These are phyloP conservation scores for Cystobasidium tubakii DNA, from an alignment of 768 basidiomycete genomes.

Conservation along the genomic window DNA sequence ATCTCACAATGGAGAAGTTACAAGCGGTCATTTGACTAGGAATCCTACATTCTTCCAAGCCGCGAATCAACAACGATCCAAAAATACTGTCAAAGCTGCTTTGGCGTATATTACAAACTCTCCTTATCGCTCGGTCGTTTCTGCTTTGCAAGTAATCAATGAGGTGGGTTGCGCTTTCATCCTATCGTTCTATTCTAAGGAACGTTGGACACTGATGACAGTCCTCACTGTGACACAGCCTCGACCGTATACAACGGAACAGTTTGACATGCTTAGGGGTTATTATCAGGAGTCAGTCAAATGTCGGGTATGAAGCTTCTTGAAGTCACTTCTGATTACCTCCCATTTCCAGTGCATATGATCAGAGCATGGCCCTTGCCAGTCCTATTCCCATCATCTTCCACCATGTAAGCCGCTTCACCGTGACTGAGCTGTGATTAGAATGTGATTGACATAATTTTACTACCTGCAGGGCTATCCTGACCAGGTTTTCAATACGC, in stretches of 20 bases:
- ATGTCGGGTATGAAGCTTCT: too few relatives aligned
- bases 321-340: background rate
- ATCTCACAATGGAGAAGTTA: slow-evolving; percentile 44
- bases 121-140: slow-evolving; percentile 45
- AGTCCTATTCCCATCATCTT: slow-evolving; percentile 3
- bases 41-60: slow-evolving; percentile 34
- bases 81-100: slow-evolving; percentile 41
- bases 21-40: slow-evolving; percentile 30
- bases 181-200: too few relatives aligned
- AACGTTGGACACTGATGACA: too few relatives aligned
- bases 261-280: slow-evolving; percentile 21
- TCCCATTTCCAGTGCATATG: slow-evolving; percentile 20
- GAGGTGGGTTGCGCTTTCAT: slow-evolving; percentile 33
- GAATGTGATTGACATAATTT: background rate
- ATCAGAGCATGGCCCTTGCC: background rate
- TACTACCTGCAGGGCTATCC: slow-evolving; percentile 2
- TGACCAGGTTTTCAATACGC: slow-evolving; percentile 19
- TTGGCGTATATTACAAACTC: slow-evolving; percentile 41
- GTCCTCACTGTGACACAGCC: too few relatives aligned
- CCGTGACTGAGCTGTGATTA: too few relatives aligned
- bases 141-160: slow-evolving; percentile 41
- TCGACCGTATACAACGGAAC: slow-evolving; percentile 34
- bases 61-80: slow-evolving; percentile 39
- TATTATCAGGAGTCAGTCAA: slow-evolving; percentile 21
- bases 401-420: slow-evolving; percentile 14